A percentile compares a stretch with the other conserved stretches of the same genome.
Evolutionary conservation across 257 asterid genomes (phyloP).

Genomic region (Jaltomata sinuosa): DNA sequence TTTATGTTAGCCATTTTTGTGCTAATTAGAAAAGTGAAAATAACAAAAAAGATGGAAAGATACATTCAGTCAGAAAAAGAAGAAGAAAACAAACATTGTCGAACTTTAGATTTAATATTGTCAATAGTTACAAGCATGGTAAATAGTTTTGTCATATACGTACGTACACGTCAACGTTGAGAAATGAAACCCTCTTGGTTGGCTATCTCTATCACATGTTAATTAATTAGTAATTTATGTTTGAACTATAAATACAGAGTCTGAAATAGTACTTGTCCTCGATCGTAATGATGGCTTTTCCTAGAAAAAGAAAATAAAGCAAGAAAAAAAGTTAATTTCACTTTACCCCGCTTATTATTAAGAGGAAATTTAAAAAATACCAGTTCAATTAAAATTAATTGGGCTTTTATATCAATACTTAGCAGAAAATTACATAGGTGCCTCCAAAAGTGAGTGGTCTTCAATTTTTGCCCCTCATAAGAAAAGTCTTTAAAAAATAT

Average conservation of each 20-base stretch:
- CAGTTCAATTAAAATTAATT: no score
- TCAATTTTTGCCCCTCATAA: no score
- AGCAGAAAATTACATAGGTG: no score
- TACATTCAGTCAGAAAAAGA: not conserved
- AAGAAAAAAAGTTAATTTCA: no score
- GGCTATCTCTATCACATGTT: not conserved
- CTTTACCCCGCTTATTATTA: no score
- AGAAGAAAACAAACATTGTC: not conserved
- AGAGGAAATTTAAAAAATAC: no score
- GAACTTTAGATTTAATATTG: not conserved
- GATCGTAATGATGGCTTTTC: not conserved
- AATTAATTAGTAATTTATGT: not conserved
- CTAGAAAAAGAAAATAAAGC: not conserved
- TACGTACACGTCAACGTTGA: not conserved
- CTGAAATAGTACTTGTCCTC: not conserved
- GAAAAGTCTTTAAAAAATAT: no score
- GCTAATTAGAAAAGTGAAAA: not conserved
- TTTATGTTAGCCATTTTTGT: not conserved
- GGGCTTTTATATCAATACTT: no score
- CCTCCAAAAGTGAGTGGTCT: no score
- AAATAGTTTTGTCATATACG: not conserved
- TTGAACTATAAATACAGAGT: not conserved
- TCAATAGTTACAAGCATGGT: not conserved
- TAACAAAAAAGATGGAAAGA: not conserved
- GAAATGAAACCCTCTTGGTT: not conserved